phyloP scores from a whole-genome alignment of 129 eudicot genomes.

The Centrapalus pauciflorus region DNA sequence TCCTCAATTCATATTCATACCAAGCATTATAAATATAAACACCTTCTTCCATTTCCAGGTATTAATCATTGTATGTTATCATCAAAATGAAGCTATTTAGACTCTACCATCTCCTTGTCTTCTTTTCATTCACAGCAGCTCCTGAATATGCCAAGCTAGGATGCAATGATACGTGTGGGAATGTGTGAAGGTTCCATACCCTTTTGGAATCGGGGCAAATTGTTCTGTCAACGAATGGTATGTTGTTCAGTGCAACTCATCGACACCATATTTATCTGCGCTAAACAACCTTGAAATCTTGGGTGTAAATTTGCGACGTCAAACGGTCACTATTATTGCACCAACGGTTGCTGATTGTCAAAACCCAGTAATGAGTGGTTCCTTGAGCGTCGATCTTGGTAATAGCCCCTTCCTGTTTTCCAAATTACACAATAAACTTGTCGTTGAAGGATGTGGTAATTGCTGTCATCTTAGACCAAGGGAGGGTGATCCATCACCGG shows the following conservation, averaged over 20 bases:
- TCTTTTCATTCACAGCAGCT: neutral
- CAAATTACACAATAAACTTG: neutral
- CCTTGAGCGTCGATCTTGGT: neutral
- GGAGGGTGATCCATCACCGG: neutral
- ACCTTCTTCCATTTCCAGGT: no score
- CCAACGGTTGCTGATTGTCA: neutral
- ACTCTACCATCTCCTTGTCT: neutral
- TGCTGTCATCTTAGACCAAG: neutral
- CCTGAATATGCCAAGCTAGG: neutral
- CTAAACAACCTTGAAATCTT: neutral
- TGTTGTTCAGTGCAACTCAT: neutral
- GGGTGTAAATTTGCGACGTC: neutral
- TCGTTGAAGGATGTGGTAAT: slow-evolving; percentile 5
- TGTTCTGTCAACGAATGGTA: slow-evolving; percentile 11
- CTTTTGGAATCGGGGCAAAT: neutral
- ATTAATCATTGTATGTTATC: no score
- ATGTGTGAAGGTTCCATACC: slow-evolving; percentile 13
- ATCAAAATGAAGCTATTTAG: neutral
- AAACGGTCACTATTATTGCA: neutral
- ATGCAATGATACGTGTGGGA: slow-evolving; percentile 2
- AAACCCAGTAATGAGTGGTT: neutral
- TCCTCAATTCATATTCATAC: no score
- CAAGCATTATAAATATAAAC: no score
- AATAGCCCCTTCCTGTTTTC: slow-evolving; percentile 14
- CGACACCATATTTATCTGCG: neutral